A percentile compares a stretch with the other conserved stretches of the same genome.
Conservation (phyloP, 2,329 filamentous ascomycete species). For the Blastomyces percursus region DNA sequence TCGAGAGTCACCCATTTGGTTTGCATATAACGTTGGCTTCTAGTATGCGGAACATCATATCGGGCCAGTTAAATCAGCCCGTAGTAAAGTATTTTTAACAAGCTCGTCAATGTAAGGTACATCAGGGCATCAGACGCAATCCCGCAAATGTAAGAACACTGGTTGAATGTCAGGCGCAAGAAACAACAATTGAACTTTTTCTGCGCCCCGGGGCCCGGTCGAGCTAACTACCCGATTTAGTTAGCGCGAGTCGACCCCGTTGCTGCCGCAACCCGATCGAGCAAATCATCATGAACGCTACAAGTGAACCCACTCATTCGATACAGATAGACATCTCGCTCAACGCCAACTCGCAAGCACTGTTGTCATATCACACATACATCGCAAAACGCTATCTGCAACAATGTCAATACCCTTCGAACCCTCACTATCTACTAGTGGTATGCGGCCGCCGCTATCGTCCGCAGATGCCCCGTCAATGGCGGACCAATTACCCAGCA, state of each 20-base stretch:
- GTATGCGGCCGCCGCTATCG: slow-evolving; percentile 42
- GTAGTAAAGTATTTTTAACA: neutral
- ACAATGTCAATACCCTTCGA: slow-evolving; percentile 37
- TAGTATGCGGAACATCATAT: slow-evolving; percentile 23
- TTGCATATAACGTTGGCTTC: slow-evolving; percentile 25
- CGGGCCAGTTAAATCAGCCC: slow-evolving; percentile 11
- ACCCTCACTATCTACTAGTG: slow-evolving; percentile 45
- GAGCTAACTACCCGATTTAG: neutral
- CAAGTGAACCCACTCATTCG: neutral
- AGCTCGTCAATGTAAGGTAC: neutral
- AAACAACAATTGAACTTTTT: neutral
- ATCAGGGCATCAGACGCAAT: neutral
- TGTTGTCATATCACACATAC: neutral
- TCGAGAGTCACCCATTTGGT: slow-evolving; percentile 48
- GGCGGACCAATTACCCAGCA: slow-evolving; percentile 63
- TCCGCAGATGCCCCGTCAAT: slow-evolving; percentile 46
- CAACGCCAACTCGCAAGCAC: neutral
- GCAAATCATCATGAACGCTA: neutral
- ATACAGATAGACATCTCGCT: no score
- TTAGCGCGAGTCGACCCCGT: neutral
- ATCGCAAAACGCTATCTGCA: neutral
- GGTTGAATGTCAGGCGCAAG: neutral
- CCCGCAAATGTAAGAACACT: neutral
- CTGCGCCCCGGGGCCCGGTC: no score
- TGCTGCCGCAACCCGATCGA: neutral